Evolutionary conservation across 768 basidiomycete species (phyloP).

Genomic region (Tephrocybe sp.): DNA sequence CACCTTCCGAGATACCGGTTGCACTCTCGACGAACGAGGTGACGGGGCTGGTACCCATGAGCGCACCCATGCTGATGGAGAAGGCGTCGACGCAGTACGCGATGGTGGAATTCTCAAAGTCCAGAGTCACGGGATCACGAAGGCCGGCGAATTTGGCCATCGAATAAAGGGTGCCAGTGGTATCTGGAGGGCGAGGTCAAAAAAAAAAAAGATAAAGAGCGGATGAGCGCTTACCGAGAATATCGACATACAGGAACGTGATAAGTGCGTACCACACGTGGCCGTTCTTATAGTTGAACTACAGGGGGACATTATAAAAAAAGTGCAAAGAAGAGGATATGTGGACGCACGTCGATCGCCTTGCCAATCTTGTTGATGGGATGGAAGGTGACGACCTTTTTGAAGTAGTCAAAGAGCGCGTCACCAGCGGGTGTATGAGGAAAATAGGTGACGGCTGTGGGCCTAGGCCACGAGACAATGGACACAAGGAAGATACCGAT

Average conservation of each 20-base stretch:
- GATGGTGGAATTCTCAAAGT: conserved; percentile 82
- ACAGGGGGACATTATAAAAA: neutral
- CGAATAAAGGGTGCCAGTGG: conserved; percentile 77
- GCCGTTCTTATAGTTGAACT: conserved; percentile 65
- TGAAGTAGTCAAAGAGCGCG: conserved; percentile 80
- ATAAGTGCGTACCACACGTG: conserved; percentile 85
- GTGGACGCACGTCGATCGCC: conserved; percentile 57
- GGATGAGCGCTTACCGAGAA: conserved; percentile 55
- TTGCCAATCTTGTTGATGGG: conserved; percentile 62
- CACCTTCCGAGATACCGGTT: conserved; percentile 83
- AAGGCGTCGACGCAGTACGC: conserved; percentile 86
- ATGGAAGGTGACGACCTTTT: conserved; percentile 78
- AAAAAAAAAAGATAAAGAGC: neutral
- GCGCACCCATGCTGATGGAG: conserved; percentile 77
- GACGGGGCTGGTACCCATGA: conserved; percentile 79
- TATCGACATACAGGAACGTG: conserved; percentile 90
- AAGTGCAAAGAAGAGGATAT: conserved; percentile 4
- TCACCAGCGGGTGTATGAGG: conserved; percentile 71
- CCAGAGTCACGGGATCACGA: conserved; percentile 79
- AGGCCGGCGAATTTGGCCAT: conserved; percentile 93
- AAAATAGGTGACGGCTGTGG: conserved; percentile 79
- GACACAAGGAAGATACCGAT: conserved; percentile 84
- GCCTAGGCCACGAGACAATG: conserved; percentile 87
- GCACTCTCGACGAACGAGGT: conserved; percentile 84
- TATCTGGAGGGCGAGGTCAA: conserved; percentile 32